Evolutionary conservation across 768 basidiomycete genomes (phyloP).

Genomic region (Lentinula raphanica): DNA sequence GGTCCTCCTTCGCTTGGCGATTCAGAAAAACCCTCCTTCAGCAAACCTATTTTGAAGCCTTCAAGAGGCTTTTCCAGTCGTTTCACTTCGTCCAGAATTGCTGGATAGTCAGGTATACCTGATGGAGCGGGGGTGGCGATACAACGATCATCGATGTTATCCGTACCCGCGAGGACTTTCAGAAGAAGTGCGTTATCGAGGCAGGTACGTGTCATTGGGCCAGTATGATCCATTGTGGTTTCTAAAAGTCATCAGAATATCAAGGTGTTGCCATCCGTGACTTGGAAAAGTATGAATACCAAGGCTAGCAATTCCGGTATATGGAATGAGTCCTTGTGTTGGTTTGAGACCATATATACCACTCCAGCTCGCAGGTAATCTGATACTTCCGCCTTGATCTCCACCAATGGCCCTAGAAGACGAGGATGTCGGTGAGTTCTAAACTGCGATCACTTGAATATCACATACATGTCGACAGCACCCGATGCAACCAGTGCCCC

Average conservation of each 20-base stretch:
- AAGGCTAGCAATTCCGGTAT: constrained; percentile 5
- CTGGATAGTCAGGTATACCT: constrained; percentile 4
- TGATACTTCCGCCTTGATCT: constrained; percentile 5
- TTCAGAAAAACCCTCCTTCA: constrained; percentile 3
- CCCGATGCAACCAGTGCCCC: neutral
- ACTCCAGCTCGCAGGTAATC: constrained; percentile 3
- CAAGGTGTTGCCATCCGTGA: neutral
- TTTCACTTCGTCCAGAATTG: neutral
- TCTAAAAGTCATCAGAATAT: neutral
- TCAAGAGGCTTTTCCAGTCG: neutral
- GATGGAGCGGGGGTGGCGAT: neutral
- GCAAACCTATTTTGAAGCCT: constrained; percentile 3
- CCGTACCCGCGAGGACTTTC: neutral
- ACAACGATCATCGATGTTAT: neutral
- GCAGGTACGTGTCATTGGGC: constrained; percentile 1
- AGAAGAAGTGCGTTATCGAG: constrained; percentile 4
- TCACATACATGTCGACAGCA: neutral
- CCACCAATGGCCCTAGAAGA: constrained; percentile 3
- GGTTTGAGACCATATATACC: constrained; percentile 2
- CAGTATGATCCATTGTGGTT: constrained; percentile 6
- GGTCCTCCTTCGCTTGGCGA: neutral
- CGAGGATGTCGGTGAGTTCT: neutral
- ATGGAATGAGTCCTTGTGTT: constrained; percentile 2
- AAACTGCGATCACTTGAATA: no score
- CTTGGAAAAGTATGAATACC: neutral